phyloP scores from a whole-genome alignment of 2,329 filamentous ascomycete species.

The Nemania sp. region DNA sequence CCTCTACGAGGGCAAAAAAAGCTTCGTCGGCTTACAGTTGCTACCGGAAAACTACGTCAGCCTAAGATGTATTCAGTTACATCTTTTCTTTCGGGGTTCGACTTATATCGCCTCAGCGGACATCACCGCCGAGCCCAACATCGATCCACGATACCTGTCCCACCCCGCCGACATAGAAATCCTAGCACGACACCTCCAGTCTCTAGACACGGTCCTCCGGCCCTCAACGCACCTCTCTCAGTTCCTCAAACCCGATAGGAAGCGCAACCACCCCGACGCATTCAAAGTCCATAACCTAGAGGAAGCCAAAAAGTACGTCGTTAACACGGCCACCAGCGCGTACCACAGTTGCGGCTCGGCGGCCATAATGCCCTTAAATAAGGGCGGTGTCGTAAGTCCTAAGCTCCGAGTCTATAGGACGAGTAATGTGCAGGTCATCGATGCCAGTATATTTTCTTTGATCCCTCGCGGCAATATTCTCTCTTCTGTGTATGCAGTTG shows the following conservation, averaged over 20 bases:
- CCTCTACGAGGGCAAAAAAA: constrained; percentile 33
- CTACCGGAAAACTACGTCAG: constrained; percentile 30
- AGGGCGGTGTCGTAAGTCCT: constrained; percentile 15
- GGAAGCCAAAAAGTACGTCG: constrained; percentile 33
- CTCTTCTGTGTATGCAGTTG: constrained; percentile 35
- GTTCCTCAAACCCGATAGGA: constrained; percentile 43
- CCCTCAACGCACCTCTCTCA: constrained; percentile 37
- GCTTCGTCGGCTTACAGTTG: constrained; percentile 27
- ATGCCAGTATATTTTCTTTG: constrained; percentile 49
- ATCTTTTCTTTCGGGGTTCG: constrained; percentile 52
- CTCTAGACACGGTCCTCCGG: constrained; percentile 34
- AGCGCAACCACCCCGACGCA: constrained; percentile 41
- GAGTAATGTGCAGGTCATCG: constrained; percentile 13
- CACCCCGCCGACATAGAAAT: constrained; percentile 56
- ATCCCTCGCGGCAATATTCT: constrained; percentile 43
- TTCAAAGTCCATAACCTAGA: constrained; percentile 27
- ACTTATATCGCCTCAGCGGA: constrained; percentile 54
- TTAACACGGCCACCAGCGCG: constrained; percentile 24
- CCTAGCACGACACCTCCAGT: constrained; percentile 42
- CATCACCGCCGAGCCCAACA: constrained; percentile 49
- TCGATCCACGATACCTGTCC: constrained; percentile 57
- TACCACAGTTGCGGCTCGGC: constrained; percentile 48
- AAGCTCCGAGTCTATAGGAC: constrained; percentile 12
- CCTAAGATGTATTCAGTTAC: constrained; percentile 35
- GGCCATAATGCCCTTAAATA: constrained; percentile 48